These are phyloP conservation scores for Russula earlei DNA, from an alignment of 768 basidiomycete species.

Conservation along the genomic window DNA sequence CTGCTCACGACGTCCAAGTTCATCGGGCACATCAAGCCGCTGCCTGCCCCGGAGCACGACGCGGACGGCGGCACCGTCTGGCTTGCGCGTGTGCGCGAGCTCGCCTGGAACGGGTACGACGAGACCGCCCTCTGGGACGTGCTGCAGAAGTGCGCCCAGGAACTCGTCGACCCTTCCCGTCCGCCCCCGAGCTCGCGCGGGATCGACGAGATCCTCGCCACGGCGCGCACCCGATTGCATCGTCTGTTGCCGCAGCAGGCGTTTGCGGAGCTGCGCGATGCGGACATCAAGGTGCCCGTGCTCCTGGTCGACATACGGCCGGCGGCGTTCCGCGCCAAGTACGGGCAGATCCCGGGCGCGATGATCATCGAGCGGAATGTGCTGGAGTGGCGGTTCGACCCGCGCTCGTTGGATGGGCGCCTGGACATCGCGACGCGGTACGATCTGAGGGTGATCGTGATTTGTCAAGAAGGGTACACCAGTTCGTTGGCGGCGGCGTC, in stretches of 20 bases:
- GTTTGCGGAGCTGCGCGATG: slow-evolving; percentile 43
- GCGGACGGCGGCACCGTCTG: slow-evolving; percentile 23
- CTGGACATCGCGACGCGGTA: slow-evolving; percentile 64
- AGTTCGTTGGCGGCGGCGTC: slow-evolving; percentile 65
- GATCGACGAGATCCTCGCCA: slow-evolving; percentile 46
- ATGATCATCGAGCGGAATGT: slow-evolving; percentile 67
- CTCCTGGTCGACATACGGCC: slow-evolving; percentile 75
- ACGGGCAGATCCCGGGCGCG: slow-evolving; percentile 59
- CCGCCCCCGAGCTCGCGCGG: slow-evolving; percentile 59
- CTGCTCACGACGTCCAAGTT: slow-evolving; percentile 61
- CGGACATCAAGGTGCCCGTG: slow-evolving; percentile 45
- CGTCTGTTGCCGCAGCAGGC: slow-evolving; percentile 54
- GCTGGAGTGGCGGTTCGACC: slow-evolving; percentile 77
- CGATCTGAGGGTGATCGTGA: slow-evolving; percentile 63
- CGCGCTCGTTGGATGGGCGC: slow-evolving; percentile 41
- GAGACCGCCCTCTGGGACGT: slow-evolving; percentile 61
- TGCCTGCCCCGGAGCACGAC: slow-evolving; percentile 6
- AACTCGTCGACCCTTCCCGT: slow-evolving; percentile 48
- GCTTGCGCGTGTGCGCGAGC: slow-evolving; percentile 42
- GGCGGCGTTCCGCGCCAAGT: slow-evolving; percentile 42
- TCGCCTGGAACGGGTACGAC: slow-evolving; percentile 50
- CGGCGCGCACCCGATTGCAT: slow-evolving; percentile 54
- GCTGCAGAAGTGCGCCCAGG: slow-evolving; percentile 49
- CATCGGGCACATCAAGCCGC: slow-evolving; percentile 43
- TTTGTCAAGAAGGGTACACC: slow-evolving; percentile 66